phyloP scores from a whole-genome alignment of 148 eudicot species.

The Selenicereus undatus region DNA sequence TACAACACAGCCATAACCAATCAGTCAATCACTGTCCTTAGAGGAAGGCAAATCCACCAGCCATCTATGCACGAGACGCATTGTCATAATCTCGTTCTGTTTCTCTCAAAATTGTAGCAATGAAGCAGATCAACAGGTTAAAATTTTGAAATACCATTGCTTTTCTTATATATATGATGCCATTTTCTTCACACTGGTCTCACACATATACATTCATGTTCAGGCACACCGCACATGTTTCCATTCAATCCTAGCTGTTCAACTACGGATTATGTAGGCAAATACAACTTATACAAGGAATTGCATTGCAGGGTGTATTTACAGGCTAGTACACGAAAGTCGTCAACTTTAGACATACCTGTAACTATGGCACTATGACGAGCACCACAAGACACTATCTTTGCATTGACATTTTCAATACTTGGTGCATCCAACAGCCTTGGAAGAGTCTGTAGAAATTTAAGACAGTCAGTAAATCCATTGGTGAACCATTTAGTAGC shows the following conservation, averaged over 20 bases:
- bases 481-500: not conserved
- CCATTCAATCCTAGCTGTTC: too few relatives aligned
- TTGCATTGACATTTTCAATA: conserved; percentile 61
- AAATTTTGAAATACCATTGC: too few relatives aligned
- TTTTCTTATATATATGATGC: too few relatives aligned
- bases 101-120: not conserved
- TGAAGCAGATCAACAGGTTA: not conserved
- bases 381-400: conserved; percentile 83
- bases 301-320: not conserved
- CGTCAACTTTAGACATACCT: conserved; percentile 37
- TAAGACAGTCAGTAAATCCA: too few relatives aligned
- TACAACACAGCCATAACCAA: not conserved
- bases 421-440: conserved; percentile 81
- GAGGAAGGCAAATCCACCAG: not conserved
- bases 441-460: conserved; percentile 61
- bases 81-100: not conserved
- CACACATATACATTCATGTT: too few relatives aligned
- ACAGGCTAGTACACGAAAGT: not conserved
- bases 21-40: not conserved
- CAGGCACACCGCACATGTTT: too few relatives aligned
- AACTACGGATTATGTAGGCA: too few relatives aligned
- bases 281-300: not conserved
- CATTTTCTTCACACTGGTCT: too few relatives aligned
- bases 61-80: not conserved
- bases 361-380: conserved; percentile 89